phyloP scores from a whole-genome alignment of 495 filamentous ascomycete genomes.

The Talaromyces thailandensis region DNA sequence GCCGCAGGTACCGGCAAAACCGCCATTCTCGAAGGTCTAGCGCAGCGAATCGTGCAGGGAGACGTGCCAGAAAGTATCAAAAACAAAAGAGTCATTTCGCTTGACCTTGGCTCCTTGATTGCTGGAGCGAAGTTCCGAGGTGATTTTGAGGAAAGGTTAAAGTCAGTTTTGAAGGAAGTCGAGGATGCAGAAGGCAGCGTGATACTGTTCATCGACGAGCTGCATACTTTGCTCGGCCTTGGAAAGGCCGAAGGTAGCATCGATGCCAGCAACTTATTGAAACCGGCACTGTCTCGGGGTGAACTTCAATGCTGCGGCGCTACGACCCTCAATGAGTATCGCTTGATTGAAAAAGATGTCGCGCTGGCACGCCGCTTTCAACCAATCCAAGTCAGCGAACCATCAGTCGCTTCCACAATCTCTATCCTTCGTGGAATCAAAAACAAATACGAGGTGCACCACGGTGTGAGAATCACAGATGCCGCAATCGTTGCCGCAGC shows the following conservation, averaged over 20 bases:
- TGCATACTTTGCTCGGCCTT: constrained; percentile 84
- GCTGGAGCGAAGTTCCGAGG: constrained; percentile 93
- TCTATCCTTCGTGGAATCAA: constrained; percentile 96
- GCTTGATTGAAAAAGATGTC: constrained; percentile 91
- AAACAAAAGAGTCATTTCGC: constrained; percentile 76
- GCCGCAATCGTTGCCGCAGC: constrained; percentile 87
- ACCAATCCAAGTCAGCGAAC: constrained; percentile 82
- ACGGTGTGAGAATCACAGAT: constrained; percentile 86
- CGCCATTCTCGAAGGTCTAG: constrained; percentile 85
- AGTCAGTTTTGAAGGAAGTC: constrained; percentile 84
- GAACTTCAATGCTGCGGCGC: constrained; percentile 94
- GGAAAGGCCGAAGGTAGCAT: constrained; percentile 95
- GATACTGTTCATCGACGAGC: constrained; percentile 92
- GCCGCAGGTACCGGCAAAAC: constrained; percentile 93
- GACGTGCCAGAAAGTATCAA: constrained; percentile 97
- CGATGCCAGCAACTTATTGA: constrained; percentile 90
- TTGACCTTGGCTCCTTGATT: constrained; percentile 87
- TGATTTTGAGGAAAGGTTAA: constrained; percentile 92
- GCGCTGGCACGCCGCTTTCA: constrained; percentile 90
- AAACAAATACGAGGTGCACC: constrained; percentile 93
- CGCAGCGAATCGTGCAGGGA: constrained; percentile 80
- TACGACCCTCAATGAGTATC: constrained; percentile 86
- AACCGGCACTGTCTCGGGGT: constrained; percentile 85
- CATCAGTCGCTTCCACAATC: constrained; percentile 83
- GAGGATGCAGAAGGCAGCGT: constrained; percentile 79